Percentiles rank a stretch among this genome's conserved stretches.
Evolutionary conservation across 257 asterid species (phyloP).

Genomic region (Handroanthus guayacan): DNA sequence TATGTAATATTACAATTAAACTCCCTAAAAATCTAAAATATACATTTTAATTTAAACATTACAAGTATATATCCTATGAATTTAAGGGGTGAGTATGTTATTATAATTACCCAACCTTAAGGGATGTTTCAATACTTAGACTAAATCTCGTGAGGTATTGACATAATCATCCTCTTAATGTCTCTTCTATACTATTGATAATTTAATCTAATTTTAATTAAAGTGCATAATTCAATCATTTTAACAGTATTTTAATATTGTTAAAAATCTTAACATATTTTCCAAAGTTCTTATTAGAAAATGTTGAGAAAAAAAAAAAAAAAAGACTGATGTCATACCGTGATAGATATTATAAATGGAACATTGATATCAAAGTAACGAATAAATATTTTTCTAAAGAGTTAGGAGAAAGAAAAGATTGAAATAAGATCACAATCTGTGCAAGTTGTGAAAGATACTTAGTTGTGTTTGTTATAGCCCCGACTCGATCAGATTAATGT

Average conservation of each 20-base stretch:
- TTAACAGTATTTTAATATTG: neutral
- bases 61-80: too few relatives aligned
- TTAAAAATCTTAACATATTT: neutral
- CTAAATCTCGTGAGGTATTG: too few relatives aligned
- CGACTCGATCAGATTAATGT: neutral
- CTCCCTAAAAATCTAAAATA: too few relatives aligned
- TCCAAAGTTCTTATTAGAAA: too few relatives aligned
- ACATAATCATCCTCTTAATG: too few relatives aligned
- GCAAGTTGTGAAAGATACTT: slow-evolving; percentile 3
- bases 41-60: too few relatives aligned
- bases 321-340: too few relatives aligned
- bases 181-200: neutral
- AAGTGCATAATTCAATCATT: neutral
- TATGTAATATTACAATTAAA: too few relatives aligned
- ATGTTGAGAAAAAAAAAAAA: too few relatives aligned
- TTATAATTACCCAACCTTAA: too few relatives aligned
- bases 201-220: neutral
- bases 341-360: neutral
- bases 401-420: neutral
- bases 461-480: neutral
- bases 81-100: too few relatives aligned
- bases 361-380: neutral
- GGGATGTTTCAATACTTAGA: too few relatives aligned
- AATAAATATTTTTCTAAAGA: neutral
- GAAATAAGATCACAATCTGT: neutral